Conservation (phyloP, 306 rosid genomes). For the Hippophae rhamnoides region DNA sequence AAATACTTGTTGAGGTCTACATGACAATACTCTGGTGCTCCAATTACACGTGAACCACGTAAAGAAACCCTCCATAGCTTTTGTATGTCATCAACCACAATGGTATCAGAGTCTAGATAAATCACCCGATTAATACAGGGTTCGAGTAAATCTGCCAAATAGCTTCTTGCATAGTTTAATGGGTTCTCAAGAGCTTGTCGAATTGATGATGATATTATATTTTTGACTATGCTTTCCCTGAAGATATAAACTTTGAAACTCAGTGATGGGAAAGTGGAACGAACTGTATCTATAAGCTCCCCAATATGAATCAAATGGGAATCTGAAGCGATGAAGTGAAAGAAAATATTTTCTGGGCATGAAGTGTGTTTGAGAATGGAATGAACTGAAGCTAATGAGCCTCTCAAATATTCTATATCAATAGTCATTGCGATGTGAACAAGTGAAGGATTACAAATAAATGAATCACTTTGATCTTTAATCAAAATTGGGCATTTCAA, state of each 20-base stretch:
- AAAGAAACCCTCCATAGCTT: constrained; percentile 51
- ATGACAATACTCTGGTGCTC: constrained; percentile 84
- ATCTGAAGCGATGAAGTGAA: constrained; percentile 78
- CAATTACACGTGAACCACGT: constrained; percentile 43
- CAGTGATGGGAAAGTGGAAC: constrained; percentile 50
- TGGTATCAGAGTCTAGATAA: constrained; percentile 77
- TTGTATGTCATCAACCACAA: constrained; percentile 64
- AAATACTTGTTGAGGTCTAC: constrained; percentile 70
- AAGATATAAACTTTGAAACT: constrained; percentile 51
- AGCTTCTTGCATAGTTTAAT: constrained; percentile 81
- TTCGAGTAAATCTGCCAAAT: constrained; percentile 69
- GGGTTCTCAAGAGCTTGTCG: constrained; percentile 77
- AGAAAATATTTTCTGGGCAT: constrained; percentile 71
- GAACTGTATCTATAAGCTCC: constrained; percentile 28
- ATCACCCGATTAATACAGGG: constrained; percentile 61
- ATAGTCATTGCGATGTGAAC: constrained; percentile 80
- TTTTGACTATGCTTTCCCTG: constrained; percentile 28
- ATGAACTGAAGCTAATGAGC: constrained; percentile 72
- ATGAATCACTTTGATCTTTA: background rate
- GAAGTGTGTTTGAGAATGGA: constrained; percentile 66
- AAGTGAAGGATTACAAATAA: constrained; percentile 38
- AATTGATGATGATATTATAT: constrained; percentile 72
- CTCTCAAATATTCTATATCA: constrained; percentile 67
- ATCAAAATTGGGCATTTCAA: constrained; percentile 29
- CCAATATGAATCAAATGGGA: constrained; percentile 22